phyloP scores from a whole-genome alignment of 2,329 filamentous ascomycete genomes.

The Ascochyta clinopodiicola region DNA sequence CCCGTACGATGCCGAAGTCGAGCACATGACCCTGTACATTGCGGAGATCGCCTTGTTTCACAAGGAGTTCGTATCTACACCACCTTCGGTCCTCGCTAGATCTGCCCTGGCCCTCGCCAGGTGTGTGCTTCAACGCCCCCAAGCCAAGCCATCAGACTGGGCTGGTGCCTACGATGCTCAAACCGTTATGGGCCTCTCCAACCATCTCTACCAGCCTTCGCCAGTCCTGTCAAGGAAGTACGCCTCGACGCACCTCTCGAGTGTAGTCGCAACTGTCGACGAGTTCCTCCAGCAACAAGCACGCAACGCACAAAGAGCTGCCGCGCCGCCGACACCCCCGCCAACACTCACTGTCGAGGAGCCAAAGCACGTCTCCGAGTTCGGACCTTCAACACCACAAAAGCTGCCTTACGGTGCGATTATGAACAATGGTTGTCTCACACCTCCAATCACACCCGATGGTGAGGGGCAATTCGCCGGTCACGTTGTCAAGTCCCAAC shows the following conservation, averaged over 20 bases:
- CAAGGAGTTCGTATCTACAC: constrained; percentile 93
- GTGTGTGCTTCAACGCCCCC: constrained; percentile 81
- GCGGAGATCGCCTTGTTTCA: constrained; percentile 95
- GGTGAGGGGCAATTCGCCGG: constrained; percentile 48
- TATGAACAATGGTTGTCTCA: constrained; percentile 77
- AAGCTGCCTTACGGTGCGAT: constrained; percentile 71
- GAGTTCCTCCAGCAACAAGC: constrained; percentile 68
- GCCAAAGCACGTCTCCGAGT: constrained; percentile 54
- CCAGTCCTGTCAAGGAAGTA: constrained; percentile 73
- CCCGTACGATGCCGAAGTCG: constrained; percentile 80
- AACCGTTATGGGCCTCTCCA: constrained; percentile 68
- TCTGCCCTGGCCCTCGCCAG: constrained; percentile 85
- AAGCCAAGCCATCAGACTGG: constrained; percentile 79
- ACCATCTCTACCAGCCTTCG: constrained; percentile 71
- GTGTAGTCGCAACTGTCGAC: constrained; percentile 69
- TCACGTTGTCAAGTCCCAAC: constrained; percentile 40
- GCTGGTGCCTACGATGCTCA: constrained; percentile 72
- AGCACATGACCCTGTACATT: constrained; percentile 94
- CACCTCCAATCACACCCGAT: constrained; percentile 85
- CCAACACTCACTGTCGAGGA: constrained; percentile 59
- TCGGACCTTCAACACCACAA: constrained; percentile 78
- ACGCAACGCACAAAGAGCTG: constrained; percentile 55
- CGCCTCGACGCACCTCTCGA: constrained; percentile 68
- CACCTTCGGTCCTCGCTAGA: constrained; percentile 88
- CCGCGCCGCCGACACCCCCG: constrained; percentile 64